A percentile compares a stretch with the other conserved stretches of the same genome.
phyloP scores from a whole-genome alignment of 192 early-diverging fungal species.

The Oehlia diaphana region DNA sequence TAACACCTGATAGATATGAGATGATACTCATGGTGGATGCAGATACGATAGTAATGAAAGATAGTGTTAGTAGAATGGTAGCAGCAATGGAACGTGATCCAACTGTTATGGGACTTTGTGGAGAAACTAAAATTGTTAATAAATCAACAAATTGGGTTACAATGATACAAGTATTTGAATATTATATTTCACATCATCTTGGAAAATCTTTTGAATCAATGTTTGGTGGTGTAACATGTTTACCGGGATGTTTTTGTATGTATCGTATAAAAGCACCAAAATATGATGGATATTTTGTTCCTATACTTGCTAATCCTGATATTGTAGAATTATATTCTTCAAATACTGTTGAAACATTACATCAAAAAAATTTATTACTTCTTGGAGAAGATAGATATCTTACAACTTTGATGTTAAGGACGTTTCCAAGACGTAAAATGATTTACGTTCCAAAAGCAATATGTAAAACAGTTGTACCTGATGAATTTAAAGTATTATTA shows the following conservation, averaged over 20 bases:
- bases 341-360: constrained; percentile 77
- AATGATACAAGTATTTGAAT: constrained; percentile 95
- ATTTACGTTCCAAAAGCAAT: constrained; percentile 82
- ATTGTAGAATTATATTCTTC: constrained; percentile 80
- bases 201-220: constrained; percentile 92
- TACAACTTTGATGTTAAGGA: constrained; percentile 83
- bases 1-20: constrained; percentile 86
- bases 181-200: constrained; percentile 97
- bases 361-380: constrained; percentile 83
- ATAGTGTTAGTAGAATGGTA: constrained; percentile 84
- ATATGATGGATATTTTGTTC: constrained; percentile 67
- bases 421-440: constrained; percentile 85
- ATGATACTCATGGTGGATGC: constrained; percentile 88
- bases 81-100: constrained; percentile 89
- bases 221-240: constrained; percentile 97
- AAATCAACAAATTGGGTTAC: constrained; percentile 84
- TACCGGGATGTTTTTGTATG: constrained; percentile 98
- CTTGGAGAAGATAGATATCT: constrained; percentile 89
- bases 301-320: constrained; percentile 85
- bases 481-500: constrained; percentile 77
- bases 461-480: constrained; percentile 86
- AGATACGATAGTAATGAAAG: constrained; percentile 79
- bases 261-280: constrained; percentile 91
- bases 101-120: constrained; percentile 94
- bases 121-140: constrained; percentile 96